phyloP scores from a whole-genome alignment of 2,329 filamentous ascomycete genomes.

The Incumbomyces lentus region DNA sequence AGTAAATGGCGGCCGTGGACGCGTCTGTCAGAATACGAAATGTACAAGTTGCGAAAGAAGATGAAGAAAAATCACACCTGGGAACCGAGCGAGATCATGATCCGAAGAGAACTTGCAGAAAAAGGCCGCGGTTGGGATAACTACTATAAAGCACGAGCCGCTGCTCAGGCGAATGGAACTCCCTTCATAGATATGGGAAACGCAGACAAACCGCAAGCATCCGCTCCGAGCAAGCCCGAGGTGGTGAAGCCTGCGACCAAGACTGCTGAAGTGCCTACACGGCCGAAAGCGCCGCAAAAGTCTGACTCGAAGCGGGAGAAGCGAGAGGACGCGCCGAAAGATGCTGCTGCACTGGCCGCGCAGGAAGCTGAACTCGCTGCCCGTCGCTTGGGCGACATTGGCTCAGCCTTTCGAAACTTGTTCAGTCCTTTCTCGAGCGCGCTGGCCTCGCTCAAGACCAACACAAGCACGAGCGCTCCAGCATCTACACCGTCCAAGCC shows the following conservation, averaged over 20 bases:
- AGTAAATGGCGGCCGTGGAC: constrained; percentile 54
- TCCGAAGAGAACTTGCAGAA: constrained; percentile 51
- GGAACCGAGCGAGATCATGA: constrained; percentile 58
- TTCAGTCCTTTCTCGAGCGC: constrained; percentile 23
- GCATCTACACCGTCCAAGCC: constrained; percentile 13
- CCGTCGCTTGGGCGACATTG: constrained; percentile 29
- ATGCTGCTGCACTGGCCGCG: constrained; percentile 34
- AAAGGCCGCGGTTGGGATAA: constrained; percentile 46
- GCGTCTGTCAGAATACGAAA: constrained; percentile 56
- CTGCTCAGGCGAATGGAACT: constrained; percentile 41
- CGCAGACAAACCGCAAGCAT: constrained; percentile 25
- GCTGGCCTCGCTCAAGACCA: constrained; percentile 20
- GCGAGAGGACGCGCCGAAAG: constrained; percentile 37
- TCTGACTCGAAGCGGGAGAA: constrained; percentile 54
- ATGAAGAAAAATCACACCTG: constrained; percentile 66
- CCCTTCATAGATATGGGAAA: constrained; percentile 46
- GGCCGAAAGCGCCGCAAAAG: constrained; percentile 32
- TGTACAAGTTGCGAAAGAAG: constrained; percentile 55
- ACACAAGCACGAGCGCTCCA: constrained; percentile 18
- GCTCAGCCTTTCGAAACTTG: constrained; percentile 28
- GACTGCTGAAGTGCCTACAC: constrained; percentile 7
- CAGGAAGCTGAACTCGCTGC: constrained; percentile 30
- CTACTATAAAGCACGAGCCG: constrained; percentile 39
- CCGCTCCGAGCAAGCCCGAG: constrained; percentile 1
- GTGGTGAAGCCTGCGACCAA: too few relatives aligned